A percentile compares a stretch with the other conserved stretches of the same genome.
phyloP scores from a whole-genome alignment of 2,329 filamentous ascomycete genomes.

The Venturia asperata region DNA sequence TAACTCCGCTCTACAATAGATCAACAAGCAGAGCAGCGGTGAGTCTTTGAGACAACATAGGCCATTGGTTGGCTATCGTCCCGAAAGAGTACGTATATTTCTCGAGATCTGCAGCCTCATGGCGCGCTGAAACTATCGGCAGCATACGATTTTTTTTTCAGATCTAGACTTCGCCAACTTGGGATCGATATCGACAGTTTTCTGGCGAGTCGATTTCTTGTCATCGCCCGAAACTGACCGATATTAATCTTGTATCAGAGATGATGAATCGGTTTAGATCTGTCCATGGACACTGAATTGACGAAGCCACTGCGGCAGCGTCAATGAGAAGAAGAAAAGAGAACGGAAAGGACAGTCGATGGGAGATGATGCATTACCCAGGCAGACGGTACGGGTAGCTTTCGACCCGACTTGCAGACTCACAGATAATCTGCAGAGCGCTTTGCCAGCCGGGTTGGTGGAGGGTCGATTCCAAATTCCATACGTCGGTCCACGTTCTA shows the following conservation, averaged over 20 bases:
- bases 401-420: not conserved
- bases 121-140: not conserved
- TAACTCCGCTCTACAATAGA: not conserved
- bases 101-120: slow-evolving; percentile 4
- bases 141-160: not conserved
- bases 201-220: too few relatives aligned
- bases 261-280: too few relatives aligned
- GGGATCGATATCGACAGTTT: too few relatives aligned
- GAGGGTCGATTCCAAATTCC: not conserved
- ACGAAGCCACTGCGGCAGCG: not conserved
- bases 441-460: not conserved
- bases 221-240: too few relatives aligned
- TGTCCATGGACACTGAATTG: too few relatives aligned
- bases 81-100: slow-evolving; percentile 2
- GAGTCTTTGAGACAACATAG: not conserved
- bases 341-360: not conserved
- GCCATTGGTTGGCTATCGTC: not conserved
- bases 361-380: slow-evolving; percentile 1
- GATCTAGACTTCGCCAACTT: too few relatives aligned
- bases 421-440: not conserved
- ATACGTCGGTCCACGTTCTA: not conserved
- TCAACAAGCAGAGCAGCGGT: not conserved
- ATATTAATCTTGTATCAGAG: too few relatives aligned
- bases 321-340: not conserved
- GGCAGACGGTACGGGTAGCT: not conserved